Conservation (phyloP, 169 alveolate species). For the Babesia gibsoni region DNA sequence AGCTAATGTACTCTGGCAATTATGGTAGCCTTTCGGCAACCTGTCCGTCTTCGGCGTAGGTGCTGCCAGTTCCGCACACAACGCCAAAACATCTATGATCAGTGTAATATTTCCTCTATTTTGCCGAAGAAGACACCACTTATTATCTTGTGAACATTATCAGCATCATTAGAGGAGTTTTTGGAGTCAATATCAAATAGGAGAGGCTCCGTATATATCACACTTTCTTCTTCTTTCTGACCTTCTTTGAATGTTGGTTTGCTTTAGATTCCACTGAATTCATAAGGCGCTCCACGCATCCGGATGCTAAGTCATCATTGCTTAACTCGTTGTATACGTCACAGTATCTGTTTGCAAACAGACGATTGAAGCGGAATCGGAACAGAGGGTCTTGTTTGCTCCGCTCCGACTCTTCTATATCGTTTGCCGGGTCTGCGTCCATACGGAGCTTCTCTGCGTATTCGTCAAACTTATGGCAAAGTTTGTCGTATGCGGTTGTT, state of each 20-base stretch:
- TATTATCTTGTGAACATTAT: no score
- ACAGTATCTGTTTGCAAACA: slow-evolving; percentile 54
- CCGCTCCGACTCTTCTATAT: slow-evolving; percentile 65
- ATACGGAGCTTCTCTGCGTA: slow-evolving; percentile 69
- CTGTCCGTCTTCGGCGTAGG: background rate
- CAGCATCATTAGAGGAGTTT: no score
- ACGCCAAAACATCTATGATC: background rate
- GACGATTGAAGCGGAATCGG: slow-evolving; percentile 67
- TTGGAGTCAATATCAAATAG: no score
- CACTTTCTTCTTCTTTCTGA: background rate
- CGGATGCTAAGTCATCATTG: slow-evolving; percentile 55
- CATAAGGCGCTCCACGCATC: slow-evolving; percentile 48
- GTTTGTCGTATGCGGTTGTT: slow-evolving; percentile 17
- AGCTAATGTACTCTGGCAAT: no score
- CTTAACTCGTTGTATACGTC: slow-evolving; percentile 61
- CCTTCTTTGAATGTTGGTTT: slow-evolving; percentile 3
- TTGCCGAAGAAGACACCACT: background rate
- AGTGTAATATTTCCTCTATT: background rate
- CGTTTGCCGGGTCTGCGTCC: slow-evolving; percentile 74
- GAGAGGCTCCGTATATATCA: slow-evolving; percentile 7
- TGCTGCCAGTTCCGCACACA: background rate
- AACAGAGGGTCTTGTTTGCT: slow-evolving; percentile 69
- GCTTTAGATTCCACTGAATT: slow-evolving; percentile 1
- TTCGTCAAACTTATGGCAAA: slow-evolving; percentile 64
- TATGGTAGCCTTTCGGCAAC: no score